Evolutionary conservation across 495 filamentous ascomycete genomes (phyloP), one percentile per base, ranked within the genome.

Genomic region (Aspergillus panamensis): DNA sequence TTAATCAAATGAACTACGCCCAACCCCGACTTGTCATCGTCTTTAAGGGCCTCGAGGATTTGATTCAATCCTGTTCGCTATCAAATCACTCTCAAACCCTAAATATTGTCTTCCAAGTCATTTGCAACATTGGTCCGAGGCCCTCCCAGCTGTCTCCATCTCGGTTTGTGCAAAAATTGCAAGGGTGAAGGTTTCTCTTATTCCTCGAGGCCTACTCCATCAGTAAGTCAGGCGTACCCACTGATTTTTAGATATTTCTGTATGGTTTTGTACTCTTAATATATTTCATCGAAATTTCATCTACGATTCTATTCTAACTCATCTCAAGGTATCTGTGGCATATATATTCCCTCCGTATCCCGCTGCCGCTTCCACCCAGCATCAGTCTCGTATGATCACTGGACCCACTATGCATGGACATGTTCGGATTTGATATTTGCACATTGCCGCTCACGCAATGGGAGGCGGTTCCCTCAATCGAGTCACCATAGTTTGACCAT

Each of bases 321-420:
- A 6, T 2, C 37, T 49, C 21, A 55, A 58, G 57, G 45, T 6
- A 37, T 49, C 32, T 44, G 32, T 20, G 12, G 42, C 30, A 53
- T 60, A 59, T 53, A 57, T 62, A 53, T 49, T 31, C 40, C 52
- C 31, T 53, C 51, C 60, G 52, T 16, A 47, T 31, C 40, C 21
- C 56, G 48, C 42, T 58, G 63, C 55, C 58, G 54, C 39, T 53
- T 48, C 43, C 35, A 57, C 57, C 59, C 44, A 29, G 37, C 42
- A 54, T 42, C 32, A 52, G 49, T 55, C 48, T 52, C 42, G 30
- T 20, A 31, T 61, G 51, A 62, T 57, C 19, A 58, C 39, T 53
- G 63, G 59, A 43, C 61, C 66, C 63, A 62, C 62, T 52, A 66
- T 66, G 66, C 51, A 57, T 59, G 44, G 42, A 60, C 44, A 51